Evolutionary conservation across 495 filamentous ascomycete genomes (phyloP), one percentile per base, ranked within the genome.

Genomic region (Tuber melanosporum): DNA sequence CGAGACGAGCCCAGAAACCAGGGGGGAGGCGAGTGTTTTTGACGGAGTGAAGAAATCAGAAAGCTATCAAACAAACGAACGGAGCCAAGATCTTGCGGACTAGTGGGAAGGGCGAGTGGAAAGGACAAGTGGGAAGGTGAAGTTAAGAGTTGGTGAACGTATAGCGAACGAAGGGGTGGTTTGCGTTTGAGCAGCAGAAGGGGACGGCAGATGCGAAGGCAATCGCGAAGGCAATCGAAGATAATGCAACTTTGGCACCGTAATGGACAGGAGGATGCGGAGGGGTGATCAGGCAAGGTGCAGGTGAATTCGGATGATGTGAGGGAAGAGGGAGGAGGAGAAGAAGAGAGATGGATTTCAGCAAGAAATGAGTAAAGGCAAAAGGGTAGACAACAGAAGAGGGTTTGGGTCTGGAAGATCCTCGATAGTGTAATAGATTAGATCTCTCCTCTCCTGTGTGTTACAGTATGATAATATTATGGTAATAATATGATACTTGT

Each of bases 1-100:
- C 74, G 77, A 79, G 73, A 79, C 71, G 70, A 79, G 73, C 72
- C 41, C 78, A 71, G 62, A 62, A 80, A 52, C 73, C 46, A 79
- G 46, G 78, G 77, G 57, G 32, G 72, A 70, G 57, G 71, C 74
- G 45, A 26, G 57, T 36, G 70, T 43, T 80, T 74, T 45, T 22
- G 49, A 19, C 26, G 26, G 26, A 66, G 57, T 5, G 26, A 66
- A 66, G 57, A 66, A 71, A 74, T 49, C 78, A 69, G 46, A 72
- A 45, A 44, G 62, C 52, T 69, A 46, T 66, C 52, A 47, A 52
- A 52, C 57, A 66, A 74, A 73, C 72, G 43, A 41, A 42, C n/a
- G 76, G 66, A 71, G 71, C 52, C 49, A 57, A 71, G 70, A 52
- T 45, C 52, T 70, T 70, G 41, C 46, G 39, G 71, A 47, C 49